A percentile compares a stretch with the other conserved stretches of the same genome.
These are phyloP conservation scores for Irpex sp. DNA, from an alignment of 1,284 basidiomycete genomes.

Conservation along the genomic window DNA sequence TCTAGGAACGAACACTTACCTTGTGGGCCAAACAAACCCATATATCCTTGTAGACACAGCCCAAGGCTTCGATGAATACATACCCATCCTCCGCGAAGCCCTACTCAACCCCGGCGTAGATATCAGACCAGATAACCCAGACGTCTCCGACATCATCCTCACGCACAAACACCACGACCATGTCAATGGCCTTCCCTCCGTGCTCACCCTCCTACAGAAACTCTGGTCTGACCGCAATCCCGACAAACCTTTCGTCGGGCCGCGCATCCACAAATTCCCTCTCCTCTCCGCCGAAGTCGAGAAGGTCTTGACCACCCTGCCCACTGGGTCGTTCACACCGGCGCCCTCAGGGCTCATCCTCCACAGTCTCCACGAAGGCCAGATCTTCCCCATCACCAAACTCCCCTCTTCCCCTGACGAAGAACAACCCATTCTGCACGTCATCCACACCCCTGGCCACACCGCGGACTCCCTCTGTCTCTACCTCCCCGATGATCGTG, in stretches of 20 bases:
- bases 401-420: conserved; percentile 4
- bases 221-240: conserved; percentile 49
- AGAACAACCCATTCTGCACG: conserved; percentile 37
- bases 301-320: conserved; percentile 40
- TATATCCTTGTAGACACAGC: conserved; percentile 88
- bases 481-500: conserved; percentile 57
- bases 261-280: conserved; percentile 71
- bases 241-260: conserved; percentile 47
- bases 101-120: conserved; percentile 37
- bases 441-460: conserved; percentile 89
- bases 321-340: conserved; percentile 41
- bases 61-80: conserved; percentile 73
- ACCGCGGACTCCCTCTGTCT: conserved; percentile 84
- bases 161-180: conserved; percentile 94
- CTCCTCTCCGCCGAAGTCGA: conserved; percentile 32
- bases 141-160: conserved; percentile 83
- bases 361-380: conserved; percentile 55
- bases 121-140: conserved; percentile 34
- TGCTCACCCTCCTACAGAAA: conserved; percentile 64
- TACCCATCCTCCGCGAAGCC: conserved; percentile 61
- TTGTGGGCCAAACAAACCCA: conserved; percentile 67
- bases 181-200: conserved; percentile 69
- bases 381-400: conserved; percentile 37
- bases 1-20: conserved; percentile 88
- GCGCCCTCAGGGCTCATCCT: conserved; percentile 38